A percentile compares a stretch with the other conserved stretches of the same genome.
These are phyloP conservation scores for Populus hybrid DNA, from an alignment of 441 rosid species.

Conservation along the genomic window DNA sequence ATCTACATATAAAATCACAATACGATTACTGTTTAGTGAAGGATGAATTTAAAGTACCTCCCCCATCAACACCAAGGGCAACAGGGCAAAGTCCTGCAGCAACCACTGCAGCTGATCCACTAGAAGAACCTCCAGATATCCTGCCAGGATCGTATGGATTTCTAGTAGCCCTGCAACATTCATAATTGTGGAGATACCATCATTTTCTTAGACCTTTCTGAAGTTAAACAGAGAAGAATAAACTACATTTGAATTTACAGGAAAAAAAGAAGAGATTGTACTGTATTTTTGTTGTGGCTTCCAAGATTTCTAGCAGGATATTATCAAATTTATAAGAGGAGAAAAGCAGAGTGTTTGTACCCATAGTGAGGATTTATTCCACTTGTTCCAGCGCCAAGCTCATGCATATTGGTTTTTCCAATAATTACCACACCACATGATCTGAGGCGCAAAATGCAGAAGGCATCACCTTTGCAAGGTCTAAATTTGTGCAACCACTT, in stretches of 20 bases:
- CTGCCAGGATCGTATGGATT: constrained; percentile 51
- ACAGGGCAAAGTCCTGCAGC: constrained; percentile 71
- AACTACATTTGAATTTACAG: neutral
- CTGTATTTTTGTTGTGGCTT: neutral
- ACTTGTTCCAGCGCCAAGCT: constrained; percentile 77
- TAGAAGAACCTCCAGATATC: constrained; percentile 69
- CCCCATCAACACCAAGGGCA: constrained; percentile 82
- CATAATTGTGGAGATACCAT: neutral
- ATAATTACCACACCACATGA: constrained; percentile 64
- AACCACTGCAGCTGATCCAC: constrained; percentile 82
- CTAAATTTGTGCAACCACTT: constrained; percentile 68
- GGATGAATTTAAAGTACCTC: constrained; percentile 41
- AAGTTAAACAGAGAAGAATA: neutral
- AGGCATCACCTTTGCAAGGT: constrained; percentile 52
- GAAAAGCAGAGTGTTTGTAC: constrained; percentile 19
- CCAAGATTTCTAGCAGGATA: neutral
- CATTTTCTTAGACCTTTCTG: neutral
- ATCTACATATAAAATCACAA: neutral
- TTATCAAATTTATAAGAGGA: neutral
- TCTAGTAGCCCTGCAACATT: constrained; percentile 41
- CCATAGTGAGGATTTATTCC: constrained; percentile 84
- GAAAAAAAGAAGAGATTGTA: neutral
- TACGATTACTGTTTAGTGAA: neutral
- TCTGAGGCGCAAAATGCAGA: constrained; percentile 55
- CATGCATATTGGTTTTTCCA: constrained; percentile 84